phyloP scores from a whole-genome alignment of 1,284 basidiomycete species.

The Jaminaea rosea region DNA sequence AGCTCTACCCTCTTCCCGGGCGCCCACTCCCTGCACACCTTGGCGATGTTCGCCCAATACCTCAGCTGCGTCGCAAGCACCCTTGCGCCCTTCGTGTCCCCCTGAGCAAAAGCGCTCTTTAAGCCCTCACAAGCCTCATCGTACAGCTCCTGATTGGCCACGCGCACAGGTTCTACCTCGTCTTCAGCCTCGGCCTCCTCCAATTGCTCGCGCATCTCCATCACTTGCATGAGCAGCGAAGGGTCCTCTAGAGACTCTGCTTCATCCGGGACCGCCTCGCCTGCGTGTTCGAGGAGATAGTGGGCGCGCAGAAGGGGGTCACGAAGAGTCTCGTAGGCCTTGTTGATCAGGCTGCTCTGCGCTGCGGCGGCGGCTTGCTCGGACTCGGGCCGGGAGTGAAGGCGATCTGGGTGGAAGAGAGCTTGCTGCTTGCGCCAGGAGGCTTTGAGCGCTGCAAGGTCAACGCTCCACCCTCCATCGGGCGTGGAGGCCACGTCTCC shows the following conservation, averaged over 20 bases:
- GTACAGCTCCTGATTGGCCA: slow-evolving; percentile 19
- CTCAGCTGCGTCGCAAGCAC: slow-evolving; percentile 30
- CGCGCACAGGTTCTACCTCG: slow-evolving; percentile 25
- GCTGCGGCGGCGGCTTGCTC: slow-evolving; percentile 37
- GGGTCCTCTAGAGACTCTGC: slow-evolving; percentile 34
- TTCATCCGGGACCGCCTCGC: slow-evolving; percentile 16
- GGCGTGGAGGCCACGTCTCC: no score
- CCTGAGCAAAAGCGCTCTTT: slow-evolving; percentile 22
- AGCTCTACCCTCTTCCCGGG: slow-evolving; percentile 32
- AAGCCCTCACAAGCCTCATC: slow-evolving; percentile 15
- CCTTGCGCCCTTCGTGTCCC: slow-evolving; percentile 18
- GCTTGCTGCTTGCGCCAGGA: slow-evolving; percentile 37
- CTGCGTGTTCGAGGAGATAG: slow-evolving; percentile 18
- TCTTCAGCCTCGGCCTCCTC: slow-evolving; percentile 28
- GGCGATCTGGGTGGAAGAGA: slow-evolving; percentile 36
- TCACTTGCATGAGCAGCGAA: slow-evolving; percentile 38
- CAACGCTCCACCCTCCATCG: slow-evolving; percentile 27
- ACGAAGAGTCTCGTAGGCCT: slow-evolving; percentile 38
- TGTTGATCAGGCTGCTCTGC: slow-evolving; percentile 39
- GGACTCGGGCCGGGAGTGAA: slow-evolving; percentile 22
- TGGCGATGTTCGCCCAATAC: slow-evolving; percentile 43
- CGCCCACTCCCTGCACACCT: slow-evolving; percentile 36
- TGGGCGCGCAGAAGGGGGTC: slow-evolving; percentile 29
- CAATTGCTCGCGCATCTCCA: slow-evolving; percentile 37
- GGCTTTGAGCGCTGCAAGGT: slow-evolving; percentile 22